Evolutionary conservation across 2,329 filamentous ascomycete genomes (phyloP).

Genomic region (Paracorniculantispora psalliotae): DNA sequence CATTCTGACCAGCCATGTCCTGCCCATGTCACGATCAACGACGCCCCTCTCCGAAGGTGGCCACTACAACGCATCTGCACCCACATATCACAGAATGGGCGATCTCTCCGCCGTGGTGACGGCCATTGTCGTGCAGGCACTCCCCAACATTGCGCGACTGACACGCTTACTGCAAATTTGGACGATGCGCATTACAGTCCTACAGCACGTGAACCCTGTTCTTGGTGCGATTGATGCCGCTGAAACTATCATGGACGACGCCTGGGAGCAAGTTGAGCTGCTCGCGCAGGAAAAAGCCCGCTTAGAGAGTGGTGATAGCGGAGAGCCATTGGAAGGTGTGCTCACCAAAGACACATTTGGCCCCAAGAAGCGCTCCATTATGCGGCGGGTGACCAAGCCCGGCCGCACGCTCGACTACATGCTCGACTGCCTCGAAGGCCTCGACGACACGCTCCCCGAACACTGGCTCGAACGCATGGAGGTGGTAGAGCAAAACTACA

Average conservation of each 20-base stretch:
- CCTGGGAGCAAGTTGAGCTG: slow-evolving; percentile 57
- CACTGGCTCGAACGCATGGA: slow-evolving; percentile 86
- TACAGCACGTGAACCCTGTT: slow-evolving; percentile 68
- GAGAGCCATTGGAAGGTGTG: slow-evolving; percentile 6
- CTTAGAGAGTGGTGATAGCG: slow-evolving; percentile 18
- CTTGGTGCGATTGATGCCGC: slow-evolving; percentile 61
- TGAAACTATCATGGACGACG: slow-evolving; percentile 59
- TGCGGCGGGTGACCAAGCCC: slow-evolving; percentile 62
- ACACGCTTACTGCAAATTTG: slow-evolving; percentile 70
- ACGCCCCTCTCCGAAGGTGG: slow-evolving; percentile 31
- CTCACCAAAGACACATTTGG: slow-evolving; percentile 45
- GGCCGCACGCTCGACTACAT: slow-evolving; percentile 76
- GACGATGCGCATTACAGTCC: slow-evolving; percentile 69
- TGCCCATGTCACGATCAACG: slow-evolving; percentile 41
- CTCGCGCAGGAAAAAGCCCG: slow-evolving; percentile 15
- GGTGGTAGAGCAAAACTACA: slow-evolving; percentile 68
- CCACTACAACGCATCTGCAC: slow-evolving; percentile 23
- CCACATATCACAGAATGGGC: slow-evolving; percentile 64
- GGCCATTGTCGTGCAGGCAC: slow-evolving; percentile 80
- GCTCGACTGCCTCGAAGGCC: slow-evolving; percentile 80
- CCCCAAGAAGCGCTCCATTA: slow-evolving; percentile 59
- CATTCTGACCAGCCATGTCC: slow-evolving; percentile 75
- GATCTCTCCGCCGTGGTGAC: slow-evolving; percentile 89
- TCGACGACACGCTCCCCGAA: slow-evolving; percentile 78
- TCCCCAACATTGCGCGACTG: slow-evolving; percentile 75